Conservation (phyloP, 768 basidiomycete genomes). For the Hemileccinum impolitum region DNA sequence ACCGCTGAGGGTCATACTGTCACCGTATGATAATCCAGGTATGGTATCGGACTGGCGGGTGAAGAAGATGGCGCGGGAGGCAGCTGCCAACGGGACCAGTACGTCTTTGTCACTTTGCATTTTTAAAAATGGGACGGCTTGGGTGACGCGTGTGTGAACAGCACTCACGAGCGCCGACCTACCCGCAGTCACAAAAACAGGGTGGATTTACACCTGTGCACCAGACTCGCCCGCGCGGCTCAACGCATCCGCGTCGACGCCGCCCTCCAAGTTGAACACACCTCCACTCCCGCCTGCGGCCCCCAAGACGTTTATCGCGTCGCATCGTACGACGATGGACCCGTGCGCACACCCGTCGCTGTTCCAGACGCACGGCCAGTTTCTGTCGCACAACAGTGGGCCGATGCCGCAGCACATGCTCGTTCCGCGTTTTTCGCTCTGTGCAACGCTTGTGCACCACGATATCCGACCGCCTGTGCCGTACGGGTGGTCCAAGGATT, state of each 20-base stretch:
- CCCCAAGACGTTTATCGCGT: constrained; percentile 33
- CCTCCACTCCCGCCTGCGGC: not conserved
- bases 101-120: constrained; percentile 1
- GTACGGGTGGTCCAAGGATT: constrained; percentile 46
- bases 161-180: constrained; percentile 30
- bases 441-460: constrained; percentile 48
- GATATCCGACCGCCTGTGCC: constrained; percentile 51
- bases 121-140: not conserved
- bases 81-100: constrained; percentile 29
- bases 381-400: constrained; percentile 45
- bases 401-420: constrained; percentile 41
- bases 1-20: constrained; percentile 29
- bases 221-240: constrained; percentile 27
- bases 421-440: constrained; percentile 53
- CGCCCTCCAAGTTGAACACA: not conserved
- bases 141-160: constrained; percentile 5
- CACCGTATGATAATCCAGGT: constrained; percentile 28
- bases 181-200: constrained; percentile 29
- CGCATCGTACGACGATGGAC: constrained; percentile 36
- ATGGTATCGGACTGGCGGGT: constrained; percentile 27
- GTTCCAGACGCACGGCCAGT: constrained; percentile 46
- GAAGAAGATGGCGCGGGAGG: constrained; percentile 20
- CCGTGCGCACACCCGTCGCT: constrained; percentile 36
- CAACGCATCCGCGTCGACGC: constrained; percentile 22
- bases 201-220: constrained; percentile 22